These are phyloP conservation scores for Chrysoporthe austroafricana DNA, from an alignment of 2,329 filamentous ascomycete species.

Conservation along the genomic window DNA sequence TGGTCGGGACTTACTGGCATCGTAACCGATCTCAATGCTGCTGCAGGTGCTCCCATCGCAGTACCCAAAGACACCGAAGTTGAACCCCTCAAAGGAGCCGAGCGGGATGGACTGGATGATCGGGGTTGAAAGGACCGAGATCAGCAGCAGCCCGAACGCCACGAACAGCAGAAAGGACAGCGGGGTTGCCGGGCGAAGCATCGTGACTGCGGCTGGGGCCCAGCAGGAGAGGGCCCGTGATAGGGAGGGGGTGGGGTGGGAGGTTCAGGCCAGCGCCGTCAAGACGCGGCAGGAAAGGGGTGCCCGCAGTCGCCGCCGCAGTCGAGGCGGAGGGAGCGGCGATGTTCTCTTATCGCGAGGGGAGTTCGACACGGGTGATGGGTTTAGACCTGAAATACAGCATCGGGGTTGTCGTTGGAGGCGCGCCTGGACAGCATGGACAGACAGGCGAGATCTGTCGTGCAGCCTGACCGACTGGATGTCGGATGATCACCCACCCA, in stretches of 20 bases:
- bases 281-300: slow-evolving; percentile 46
- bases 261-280: slow-evolving; percentile 45
- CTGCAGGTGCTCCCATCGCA: slow-evolving; percentile 73
- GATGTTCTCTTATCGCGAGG: slow-evolving; percentile 13
- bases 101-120: slow-evolving; percentile 85
- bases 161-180: slow-evolving; percentile 82
- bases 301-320: slow-evolving; percentile 9
- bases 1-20: slow-evolving; percentile 65
- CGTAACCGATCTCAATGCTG: slow-evolving; percentile 80
- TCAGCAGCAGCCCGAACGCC: slow-evolving; percentile 82
- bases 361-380: not conserved
- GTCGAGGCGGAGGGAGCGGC: not conserved
- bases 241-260: slow-evolving; percentile 23
- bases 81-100: slow-evolving; percentile 73
- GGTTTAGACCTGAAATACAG: not conserved
- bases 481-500: not conserved
- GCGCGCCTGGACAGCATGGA: slow-evolving; percentile 22
- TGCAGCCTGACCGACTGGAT: not conserved
- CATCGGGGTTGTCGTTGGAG: slow-evolving; percentile 1
- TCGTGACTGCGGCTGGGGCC: slow-evolving; percentile 50
- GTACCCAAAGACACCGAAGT: slow-evolving; percentile 92
- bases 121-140: slow-evolving; percentile 89
- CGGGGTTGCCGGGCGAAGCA: slow-evolving; percentile 92
- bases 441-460: not conserved
- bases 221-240: slow-evolving; percentile 28